phyloP scores from a whole-genome alignment of 768 basidiomycete species.

The Lactarius pseudohatsudake region DNA sequence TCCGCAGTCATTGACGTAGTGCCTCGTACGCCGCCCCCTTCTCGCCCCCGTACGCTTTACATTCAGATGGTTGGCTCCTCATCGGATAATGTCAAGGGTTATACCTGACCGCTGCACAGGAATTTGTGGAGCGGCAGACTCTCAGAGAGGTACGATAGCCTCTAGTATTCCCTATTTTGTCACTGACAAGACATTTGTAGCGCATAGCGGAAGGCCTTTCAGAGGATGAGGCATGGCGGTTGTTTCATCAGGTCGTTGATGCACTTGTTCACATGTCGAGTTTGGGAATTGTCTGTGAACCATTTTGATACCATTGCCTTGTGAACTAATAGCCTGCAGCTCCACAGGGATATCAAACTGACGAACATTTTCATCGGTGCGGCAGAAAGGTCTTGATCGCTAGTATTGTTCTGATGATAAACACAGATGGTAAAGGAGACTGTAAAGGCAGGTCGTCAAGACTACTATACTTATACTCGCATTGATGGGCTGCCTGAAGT shows the following conservation, averaged over 20 bases:
- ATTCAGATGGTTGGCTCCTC: constrained; percentile 79
- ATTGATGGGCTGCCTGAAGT: constrained; percentile 44
- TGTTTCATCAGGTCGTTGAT: constrained; percentile 88
- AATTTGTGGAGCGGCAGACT: constrained; percentile 90
- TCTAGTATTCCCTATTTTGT: constrained; percentile 12
- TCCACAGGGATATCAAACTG: constrained; percentile 88
- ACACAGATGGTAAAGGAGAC: constrained; percentile 73
- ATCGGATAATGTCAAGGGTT: neutral
- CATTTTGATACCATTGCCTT: neutral
- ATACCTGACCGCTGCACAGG: constrained; percentile 44
- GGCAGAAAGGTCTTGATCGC: constrained; percentile 28
- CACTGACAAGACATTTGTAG: constrained; percentile 35
- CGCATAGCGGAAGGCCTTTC: constrained; percentile 76
- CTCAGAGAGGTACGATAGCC: constrained; percentile 63
- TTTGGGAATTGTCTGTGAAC: constrained; percentile 68
- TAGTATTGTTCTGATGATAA: constrained; percentile 7
- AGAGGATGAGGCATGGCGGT: constrained; percentile 85
- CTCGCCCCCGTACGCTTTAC: constrained; percentile 61
- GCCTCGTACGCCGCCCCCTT: constrained; percentile 21
- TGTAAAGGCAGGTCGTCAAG: constrained; percentile 58
- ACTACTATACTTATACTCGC: neutral
- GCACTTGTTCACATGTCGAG: constrained; percentile 88
- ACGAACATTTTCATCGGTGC: constrained; percentile 92
- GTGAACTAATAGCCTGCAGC: constrained; percentile 36
- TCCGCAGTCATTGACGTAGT: constrained; percentile 22